Conservation (phyloP, 352 stramenopile genomes). For the Pythium rhizo-oryzae region DNA sequence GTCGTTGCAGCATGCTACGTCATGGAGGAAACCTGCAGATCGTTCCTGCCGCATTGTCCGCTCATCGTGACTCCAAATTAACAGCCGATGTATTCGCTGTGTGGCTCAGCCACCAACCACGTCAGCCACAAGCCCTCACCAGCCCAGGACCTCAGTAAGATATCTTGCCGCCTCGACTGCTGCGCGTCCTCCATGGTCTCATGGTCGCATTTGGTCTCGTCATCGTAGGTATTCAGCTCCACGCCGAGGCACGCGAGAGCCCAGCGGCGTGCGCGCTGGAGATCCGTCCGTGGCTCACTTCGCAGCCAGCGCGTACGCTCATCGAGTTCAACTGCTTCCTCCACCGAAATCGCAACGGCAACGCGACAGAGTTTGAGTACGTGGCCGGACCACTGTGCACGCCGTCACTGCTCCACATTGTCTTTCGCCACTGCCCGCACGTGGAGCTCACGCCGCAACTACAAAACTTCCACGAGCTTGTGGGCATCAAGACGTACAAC, state of each 20-base stretch:
- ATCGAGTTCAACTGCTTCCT: not conserved
- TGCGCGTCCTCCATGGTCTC: not conserved
- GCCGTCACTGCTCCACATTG: constrained; percentile 27
- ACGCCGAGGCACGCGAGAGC: constrained; percentile 19
- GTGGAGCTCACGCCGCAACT: constrained; percentile 36
- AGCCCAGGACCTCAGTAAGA: too few relatives aligned
- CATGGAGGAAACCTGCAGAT: too few relatives aligned
- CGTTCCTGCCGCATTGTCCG: too few relatives aligned
- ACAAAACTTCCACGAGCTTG: constrained; percentile 31
- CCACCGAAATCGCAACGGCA: too few relatives aligned
- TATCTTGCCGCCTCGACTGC: too few relatives aligned
- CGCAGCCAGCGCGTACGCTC: constrained; percentile 29
- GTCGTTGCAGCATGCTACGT: too few relatives aligned
- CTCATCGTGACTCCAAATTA: too few relatives aligned
- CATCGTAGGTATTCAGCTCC: constrained; percentile 32
- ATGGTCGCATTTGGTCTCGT: constrained; percentile 22
- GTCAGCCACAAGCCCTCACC: too few relatives aligned
- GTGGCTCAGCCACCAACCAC: too few relatives aligned
- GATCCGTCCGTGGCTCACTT: constrained; percentile 29
- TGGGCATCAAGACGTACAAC: constrained; percentile 48
- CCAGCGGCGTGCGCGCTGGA: constrained; percentile 28
- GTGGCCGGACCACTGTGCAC: constrained; percentile 26
- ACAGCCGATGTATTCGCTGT: too few relatives aligned
- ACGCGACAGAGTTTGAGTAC: not conserved
- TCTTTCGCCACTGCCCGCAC: constrained; percentile 39